Base-by-base conservation (phyloP, 306 rosid species). In the Gastrolobium bilobum region DNA sequence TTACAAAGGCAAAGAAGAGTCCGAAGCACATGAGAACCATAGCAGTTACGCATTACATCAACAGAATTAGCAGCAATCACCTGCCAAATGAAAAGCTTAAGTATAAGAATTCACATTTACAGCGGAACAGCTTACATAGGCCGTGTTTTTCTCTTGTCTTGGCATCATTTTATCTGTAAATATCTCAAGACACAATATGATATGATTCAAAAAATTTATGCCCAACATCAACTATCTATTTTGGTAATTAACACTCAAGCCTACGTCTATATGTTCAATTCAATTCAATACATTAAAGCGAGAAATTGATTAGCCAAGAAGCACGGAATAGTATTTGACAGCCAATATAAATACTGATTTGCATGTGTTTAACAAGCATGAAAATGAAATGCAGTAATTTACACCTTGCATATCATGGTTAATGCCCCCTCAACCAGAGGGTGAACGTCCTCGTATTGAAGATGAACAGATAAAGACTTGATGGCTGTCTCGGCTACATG, bases 1-100 rank as follows among this genome's bases (percentile, higher is more conserved):
- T 86, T 89, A 78, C 91, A 91, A 37, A 94, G 86, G 58, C 90
- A 91, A 4, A 94, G 92, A 85, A 94, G 93, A 86, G 89, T 92
- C 15, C 97, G 91, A 4, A 94, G 88, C 54, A 94, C 99, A 76
- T 92, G 99, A 48, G 99, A 95, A 79, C 97, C 99, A 43, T 92
- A 52, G 86, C 98, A 91, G 71, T 93, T 73, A 78, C 89, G 77
- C 98, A 92, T 92, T 63, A 95, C 78, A 72, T 92, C 90, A 76
- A 83, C 78, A 11, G 92, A 82, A 80, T 90, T 85, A 51, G 88
- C 85, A 4, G 89, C 86, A 80, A 89, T 73, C 31, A 84, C 97
- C 97, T 93, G 87, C 72, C 71, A 82, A 69, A 8, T 44, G 83
- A 81, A 58, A 84, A 81, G 13, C 38, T 34, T 8, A 47, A 4